Evolutionary conservation across 2,329 filamentous ascomycete species (phyloP).

Genomic region (Diaporthe destruens): DNA sequence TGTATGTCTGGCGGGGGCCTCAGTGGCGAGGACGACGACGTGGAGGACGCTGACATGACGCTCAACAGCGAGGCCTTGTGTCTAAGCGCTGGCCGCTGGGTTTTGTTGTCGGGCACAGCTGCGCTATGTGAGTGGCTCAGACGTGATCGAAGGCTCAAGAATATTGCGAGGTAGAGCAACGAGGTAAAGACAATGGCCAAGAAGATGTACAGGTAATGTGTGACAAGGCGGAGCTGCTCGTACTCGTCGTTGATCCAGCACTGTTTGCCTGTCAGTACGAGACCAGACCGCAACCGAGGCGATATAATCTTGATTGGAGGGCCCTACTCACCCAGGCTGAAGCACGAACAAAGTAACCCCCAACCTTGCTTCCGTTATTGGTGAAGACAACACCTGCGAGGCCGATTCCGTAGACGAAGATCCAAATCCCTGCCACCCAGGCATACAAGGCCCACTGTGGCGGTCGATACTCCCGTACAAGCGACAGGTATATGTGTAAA

Average conservation of each 20-base stretch:
- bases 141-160: constrained; percentile 50
- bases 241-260: constrained; percentile 72
- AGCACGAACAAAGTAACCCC: constrained; percentile 64
- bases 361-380: constrained; percentile 45
- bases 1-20: background rate
- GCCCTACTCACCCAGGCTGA: constrained; percentile 62
- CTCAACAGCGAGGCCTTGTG: constrained; percentile 25
- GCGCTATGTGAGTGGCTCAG: constrained; percentile 8
- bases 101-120: background rate
- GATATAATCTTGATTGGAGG: background rate
- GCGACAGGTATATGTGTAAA: constrained; percentile 67
- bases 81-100: constrained; percentile 6
- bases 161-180: constrained; percentile 54
- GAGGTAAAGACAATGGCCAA: constrained; percentile 53
- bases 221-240: constrained; percentile 65
- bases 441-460: constrained; percentile 58
- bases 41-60: constrained; percentile 10
- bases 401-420: constrained; percentile 62
- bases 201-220: constrained; percentile 75
- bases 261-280: constrained; percentile 48
- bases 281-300: background rate
- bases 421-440: constrained; percentile 60
- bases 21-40: background rate
- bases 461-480: constrained; percentile 63
- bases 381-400: constrained; percentile 53